Percentiles rank a stretch among this genome's conserved stretches.
Evolutionary conservation across 177 flowering plant species (phyloP).

Genomic region (Vitis hybrid): DNA sequence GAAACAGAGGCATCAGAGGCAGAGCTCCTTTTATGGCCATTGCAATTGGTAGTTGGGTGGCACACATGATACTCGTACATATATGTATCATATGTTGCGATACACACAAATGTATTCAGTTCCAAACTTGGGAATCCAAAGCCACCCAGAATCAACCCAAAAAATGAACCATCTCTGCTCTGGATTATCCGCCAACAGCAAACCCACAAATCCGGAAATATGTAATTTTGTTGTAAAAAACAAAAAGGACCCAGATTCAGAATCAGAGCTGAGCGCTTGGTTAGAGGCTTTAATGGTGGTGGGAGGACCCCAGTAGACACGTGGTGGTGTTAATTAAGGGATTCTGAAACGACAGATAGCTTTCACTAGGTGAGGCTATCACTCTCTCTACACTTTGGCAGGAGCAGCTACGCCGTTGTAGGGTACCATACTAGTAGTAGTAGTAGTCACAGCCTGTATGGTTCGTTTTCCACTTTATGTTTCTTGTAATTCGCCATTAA

Average conservation of each 20-base stretch:
- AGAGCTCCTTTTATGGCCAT: too few relatives aligned
- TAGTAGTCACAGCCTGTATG: neutral
- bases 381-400: neutral
- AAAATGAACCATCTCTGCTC: neutral
- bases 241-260: neutral
- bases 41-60: too few relatives aligned
- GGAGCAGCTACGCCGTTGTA: neutral
- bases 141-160: neutral
- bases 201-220: neutral
- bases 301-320: neutral
- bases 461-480: neutral
- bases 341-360: neutral
- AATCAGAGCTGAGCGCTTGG: neutral
- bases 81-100: too few relatives aligned
- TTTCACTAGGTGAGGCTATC: neutral
- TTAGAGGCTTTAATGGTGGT: neutral
- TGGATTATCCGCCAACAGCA: conserved; percentile 2
- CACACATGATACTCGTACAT: too few relatives aligned
- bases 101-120: too few relatives aligned
- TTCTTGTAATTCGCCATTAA: conserved; percentile 6
- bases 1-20: too few relatives aligned
- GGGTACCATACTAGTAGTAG: neutral
- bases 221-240: neutral
- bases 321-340: neutral
- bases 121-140: too few relatives aligned